Base-by-base conservation (phyloP, 805 yeast genomes). In the Yarrowia porcina region DNA sequence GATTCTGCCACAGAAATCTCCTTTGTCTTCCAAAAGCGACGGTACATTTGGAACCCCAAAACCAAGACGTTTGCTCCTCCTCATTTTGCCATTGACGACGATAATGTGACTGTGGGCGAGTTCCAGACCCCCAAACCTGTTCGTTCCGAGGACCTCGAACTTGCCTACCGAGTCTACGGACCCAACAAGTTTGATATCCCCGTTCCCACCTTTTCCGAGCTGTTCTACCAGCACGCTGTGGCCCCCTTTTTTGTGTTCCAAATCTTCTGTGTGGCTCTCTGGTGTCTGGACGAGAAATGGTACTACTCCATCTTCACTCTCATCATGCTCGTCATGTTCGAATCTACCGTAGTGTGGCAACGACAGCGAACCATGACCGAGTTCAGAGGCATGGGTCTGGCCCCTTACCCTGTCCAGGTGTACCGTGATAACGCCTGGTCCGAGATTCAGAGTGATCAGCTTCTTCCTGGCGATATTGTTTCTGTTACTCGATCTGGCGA, bases 221-320 rank as follows among this genome's bases (percentile, higher is more conserved):
- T 94, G 70, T 94, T 94, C 79, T 87, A 90, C 72, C 98, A 94
- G 76, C 99, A 94, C 73, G 98, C 98, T 11, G 92, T 94, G 39
- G 98, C 99, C 13, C 99, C 99, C 12, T 90, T 94, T 74, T 94
- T 94, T 70, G 97, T 94, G 25, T 94, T 94, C 79, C 99, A 94
- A 78, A 81, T 94, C 64, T 94, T 94, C 74, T 92, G 97, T 72
- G 96, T 93, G 64, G 96, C 93, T 4, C 79, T 94, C 66, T 94
- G 98, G 97, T 82, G 90, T 71, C 83, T 94, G 83, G 98, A 94
- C 76, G 97, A 93, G 69, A 87, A 89, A 78, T 94, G 98, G 98
- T 92, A 92, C 76, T 88, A 88, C 72, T 90, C 98, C 4, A 77
- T 94, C 64, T 91, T 94, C 76, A 89, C 96, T 30, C 79, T 93